Conservation (phyloP, 441 rosid species). For the Brassica hybrid region DNA sequence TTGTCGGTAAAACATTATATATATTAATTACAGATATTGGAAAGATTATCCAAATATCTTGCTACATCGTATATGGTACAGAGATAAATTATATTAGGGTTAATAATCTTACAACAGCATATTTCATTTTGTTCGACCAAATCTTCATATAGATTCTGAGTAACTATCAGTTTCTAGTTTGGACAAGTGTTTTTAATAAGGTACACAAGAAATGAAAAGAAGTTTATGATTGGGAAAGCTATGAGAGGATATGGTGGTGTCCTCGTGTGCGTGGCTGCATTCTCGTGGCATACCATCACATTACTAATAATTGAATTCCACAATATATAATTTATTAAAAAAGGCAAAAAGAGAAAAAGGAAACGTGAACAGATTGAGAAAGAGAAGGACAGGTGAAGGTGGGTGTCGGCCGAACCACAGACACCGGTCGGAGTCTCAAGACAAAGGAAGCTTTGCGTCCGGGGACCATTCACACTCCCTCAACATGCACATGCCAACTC, state of each 20-base stretch:
- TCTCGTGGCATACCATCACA: slow-evolving; percentile 43
- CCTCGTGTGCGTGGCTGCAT: slow-evolving; percentile 80
- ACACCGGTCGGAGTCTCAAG: slow-evolving; percentile 54
- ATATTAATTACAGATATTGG: neutral
- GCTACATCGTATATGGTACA: neutral
- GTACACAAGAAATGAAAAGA: slow-evolving; percentile 16
- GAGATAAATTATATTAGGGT: neutral
- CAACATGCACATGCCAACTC: slow-evolving; percentile 20
- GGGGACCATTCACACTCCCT: slow-evolving; percentile 41
- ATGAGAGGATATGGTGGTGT: slow-evolving; percentile 51
- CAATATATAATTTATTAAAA: slow-evolving; percentile 20
- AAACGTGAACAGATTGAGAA: slow-evolving; percentile 47
- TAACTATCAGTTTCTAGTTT: slow-evolving; percentile 12
- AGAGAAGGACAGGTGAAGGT: slow-evolving; percentile 51
- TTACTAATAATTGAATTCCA: slow-evolving; percentile 34
- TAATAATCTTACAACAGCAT: neutral
- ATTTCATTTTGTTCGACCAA: neutral
- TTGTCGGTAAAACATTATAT: neutral
- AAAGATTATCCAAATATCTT: neutral
- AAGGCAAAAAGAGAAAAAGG: slow-evolving; percentile 41
- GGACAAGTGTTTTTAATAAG: slow-evolving; percentile 10
- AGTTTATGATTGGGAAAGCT: slow-evolving; percentile 25
- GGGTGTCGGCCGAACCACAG: slow-evolving; percentile 75
- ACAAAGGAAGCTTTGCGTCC: slow-evolving; percentile 45
- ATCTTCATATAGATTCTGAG: neutral